Evolutionary conservation across 1,284 basidiomycete genomes (phyloP).

Genomic region (Ceratobasidium sp.): DNA sequence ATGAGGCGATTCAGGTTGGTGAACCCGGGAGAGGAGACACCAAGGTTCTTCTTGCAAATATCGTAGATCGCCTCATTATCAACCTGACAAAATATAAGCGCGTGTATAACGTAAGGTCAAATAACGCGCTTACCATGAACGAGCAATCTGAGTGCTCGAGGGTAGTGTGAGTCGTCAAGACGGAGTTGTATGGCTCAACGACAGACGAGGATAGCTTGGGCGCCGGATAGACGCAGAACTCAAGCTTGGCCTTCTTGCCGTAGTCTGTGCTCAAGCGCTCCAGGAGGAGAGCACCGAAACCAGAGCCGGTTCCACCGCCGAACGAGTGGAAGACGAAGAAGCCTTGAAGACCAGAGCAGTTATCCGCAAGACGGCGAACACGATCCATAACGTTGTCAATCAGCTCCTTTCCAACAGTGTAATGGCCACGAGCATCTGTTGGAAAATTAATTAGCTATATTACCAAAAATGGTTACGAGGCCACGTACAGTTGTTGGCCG

Average conservation of each 20-base stretch:
- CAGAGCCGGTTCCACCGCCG: conserved; percentile 98
- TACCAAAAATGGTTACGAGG: conserved; percentile 37
- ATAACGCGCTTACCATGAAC: conserved; percentile 76
- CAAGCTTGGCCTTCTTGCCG: conserved; percentile 99
- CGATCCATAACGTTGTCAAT: conserved; percentile 90
- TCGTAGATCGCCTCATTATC: conserved; percentile 99
- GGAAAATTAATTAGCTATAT: conserved; percentile 36
- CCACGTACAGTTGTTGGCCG: conserved; percentile 94
- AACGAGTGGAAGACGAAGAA: conserved; percentile 99
- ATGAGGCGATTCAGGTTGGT: conserved; percentile 96
- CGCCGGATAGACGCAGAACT: conserved; percentile 98
- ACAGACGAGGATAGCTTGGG: conserved; percentile 95
- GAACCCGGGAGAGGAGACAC: conserved; percentile 89
- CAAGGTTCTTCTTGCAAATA: conserved; percentile 97
- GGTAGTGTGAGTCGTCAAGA: conserved; percentile 98
- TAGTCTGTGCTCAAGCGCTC: conserved; percentile 97
- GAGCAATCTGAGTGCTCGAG: conserved; percentile 99
- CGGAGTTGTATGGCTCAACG: conserved; percentile 99
- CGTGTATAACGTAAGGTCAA: conserved; percentile 36
- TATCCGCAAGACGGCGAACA: conserved; percentile 88
- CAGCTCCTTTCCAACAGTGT: conserved; percentile 96
- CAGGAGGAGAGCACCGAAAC: conserved; percentile 96
- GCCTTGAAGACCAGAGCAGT: conserved; percentile 97
- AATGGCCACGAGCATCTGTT: conserved; percentile 96
- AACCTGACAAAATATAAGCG: conserved; percentile 67